phyloP scores from a whole-genome alignment of 257 asterid genomes.

The Rhazya stricta region DNA sequence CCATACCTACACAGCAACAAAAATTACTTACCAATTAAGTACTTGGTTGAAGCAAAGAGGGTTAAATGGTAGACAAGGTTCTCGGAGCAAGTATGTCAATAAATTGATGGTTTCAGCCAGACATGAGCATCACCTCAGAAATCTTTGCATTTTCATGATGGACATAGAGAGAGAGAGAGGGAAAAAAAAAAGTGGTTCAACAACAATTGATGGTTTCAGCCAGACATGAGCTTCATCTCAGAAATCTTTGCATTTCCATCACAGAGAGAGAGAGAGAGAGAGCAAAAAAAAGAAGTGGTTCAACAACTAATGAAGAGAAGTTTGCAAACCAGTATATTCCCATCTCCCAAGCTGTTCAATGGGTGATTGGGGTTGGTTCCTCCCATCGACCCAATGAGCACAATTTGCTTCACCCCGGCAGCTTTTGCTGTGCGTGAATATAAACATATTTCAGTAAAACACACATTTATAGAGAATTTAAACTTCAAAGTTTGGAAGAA shows the following conservation, averaged over 20 bases:
- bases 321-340: slow-evolving; percentile 75
- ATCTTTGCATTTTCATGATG: too few species aligned
- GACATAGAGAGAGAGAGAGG: too few species aligned
- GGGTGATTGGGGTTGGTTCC: slow-evolving; percentile 75
- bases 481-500: slow-evolving; percentile 2
- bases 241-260: too few species aligned
- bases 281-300: neutral
- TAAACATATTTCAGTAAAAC: slow-evolving; percentile 3
- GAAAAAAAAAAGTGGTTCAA: too few species aligned
- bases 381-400: slow-evolving; percentile 97
- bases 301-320: too few species aligned
- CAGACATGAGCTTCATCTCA: too few species aligned
- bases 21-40: neutral
- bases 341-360: slow-evolving; percentile 76
- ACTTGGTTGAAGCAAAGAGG: neutral
- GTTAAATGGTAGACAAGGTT: neutral
- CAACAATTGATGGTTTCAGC: too few species aligned
- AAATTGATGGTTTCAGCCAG: neutral
- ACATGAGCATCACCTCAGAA: neutral
- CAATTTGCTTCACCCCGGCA: slow-evolving; percentile 93
- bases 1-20: slow-evolving; percentile 51
- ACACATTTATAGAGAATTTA: neutral
- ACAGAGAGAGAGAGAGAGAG: too few species aligned
- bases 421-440: slow-evolving; percentile 63
- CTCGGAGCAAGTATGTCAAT: neutral